phyloP scores from a whole-genome alignment of 176 grass and related monocot genomes.

The Pharus latifolius region DNA sequence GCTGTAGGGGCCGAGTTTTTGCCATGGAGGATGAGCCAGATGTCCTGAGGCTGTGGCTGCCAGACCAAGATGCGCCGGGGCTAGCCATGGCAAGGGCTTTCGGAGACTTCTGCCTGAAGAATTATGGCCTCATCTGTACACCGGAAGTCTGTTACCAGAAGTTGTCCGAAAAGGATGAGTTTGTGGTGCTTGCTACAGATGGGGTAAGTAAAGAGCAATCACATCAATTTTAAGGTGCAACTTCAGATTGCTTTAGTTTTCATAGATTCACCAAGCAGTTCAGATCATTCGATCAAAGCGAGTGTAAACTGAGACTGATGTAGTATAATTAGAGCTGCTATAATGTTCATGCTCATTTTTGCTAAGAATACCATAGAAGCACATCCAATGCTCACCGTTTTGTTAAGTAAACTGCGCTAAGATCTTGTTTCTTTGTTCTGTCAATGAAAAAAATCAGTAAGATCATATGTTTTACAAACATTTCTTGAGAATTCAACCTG shows the following conservation, averaged over 20 bases:
- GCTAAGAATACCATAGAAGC: too few relatives aligned
- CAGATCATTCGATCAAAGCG: too few relatives aligned
- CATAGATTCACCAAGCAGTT: too few relatives aligned
- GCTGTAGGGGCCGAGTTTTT: constrained; percentile 66
- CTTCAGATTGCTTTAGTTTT: not conserved
- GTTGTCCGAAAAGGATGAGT: constrained; percentile 68
- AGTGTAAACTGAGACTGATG: too few relatives aligned
- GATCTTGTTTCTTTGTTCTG: not conserved
- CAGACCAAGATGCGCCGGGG: constrained; percentile 66
- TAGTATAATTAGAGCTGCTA: too few relatives aligned
- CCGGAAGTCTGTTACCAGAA: constrained; percentile 59
- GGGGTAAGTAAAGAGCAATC: constrained; percentile 35
- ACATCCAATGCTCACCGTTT: too few relatives aligned
- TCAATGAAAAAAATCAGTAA: too few relatives aligned
- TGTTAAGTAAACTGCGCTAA: not conserved
- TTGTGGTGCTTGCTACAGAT: constrained; percentile 84
- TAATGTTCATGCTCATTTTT: too few relatives aligned
- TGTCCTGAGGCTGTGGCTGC: constrained; percentile 74
- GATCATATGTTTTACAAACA: too few relatives aligned
- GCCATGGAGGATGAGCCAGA: constrained; percentile 68
- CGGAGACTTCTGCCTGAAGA: constrained; percentile 83
- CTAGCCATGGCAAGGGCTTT: constrained; percentile 93
- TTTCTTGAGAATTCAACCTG: too few relatives aligned
- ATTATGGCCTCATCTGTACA: constrained; percentile 69
- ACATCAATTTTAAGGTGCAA: not conserved